Base-by-base conservation (phyloP, 2,329 filamentous ascomycete genomes). In the Diaporthe eres region DNA sequence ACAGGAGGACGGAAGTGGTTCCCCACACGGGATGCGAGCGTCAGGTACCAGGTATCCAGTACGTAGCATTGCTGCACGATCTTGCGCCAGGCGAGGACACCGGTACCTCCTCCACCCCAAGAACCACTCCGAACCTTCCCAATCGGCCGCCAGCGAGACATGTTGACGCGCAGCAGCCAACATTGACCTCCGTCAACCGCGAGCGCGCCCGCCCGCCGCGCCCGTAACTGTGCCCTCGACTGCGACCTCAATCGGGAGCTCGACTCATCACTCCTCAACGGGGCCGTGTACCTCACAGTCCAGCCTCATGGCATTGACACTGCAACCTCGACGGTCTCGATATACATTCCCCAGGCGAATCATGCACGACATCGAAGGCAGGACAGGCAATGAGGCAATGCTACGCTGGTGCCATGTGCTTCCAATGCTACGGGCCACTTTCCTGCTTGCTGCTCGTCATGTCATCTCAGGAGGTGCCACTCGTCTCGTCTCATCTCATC, bases 351-450 rank as follows among this genome's bases (percentile, higher is more conserved):
- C 65, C 49, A 70, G 65, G 49, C 65, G 65, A 70, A 70, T 70
- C 49, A 70, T 70, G 65, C 65, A 70, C 65, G 65, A 70, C 65
- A 70, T 70, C 65, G 61, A 55, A 28, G 47, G 8, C 49, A 55
- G 65, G 49, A 55, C 65, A 22, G 49, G n/a, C 49, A 70, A 31
- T 39, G 22, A 55, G 65, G 65, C 65, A 70, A 70, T 70, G 49
- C 65, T 70, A 70, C 65, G 65, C 65, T 70, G 65, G 12, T 68
- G 65, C 65, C 65, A 70, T 70, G 65, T 70, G 65, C 65, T 70
- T 42, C 65, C 65, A 55, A 70, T 55, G 65, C 65, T 55, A 55
- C 65, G 49, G 65, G 34, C 49, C 65, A 42, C 65, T 55, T 42
- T 55, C 65, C n/a, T 55, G 47, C 47, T 4, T 68, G 47, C 31